Evolutionary conservation across 352 stramenopile species (phyloP).

Genomic region (Phytopythium mirpurense): DNA sequence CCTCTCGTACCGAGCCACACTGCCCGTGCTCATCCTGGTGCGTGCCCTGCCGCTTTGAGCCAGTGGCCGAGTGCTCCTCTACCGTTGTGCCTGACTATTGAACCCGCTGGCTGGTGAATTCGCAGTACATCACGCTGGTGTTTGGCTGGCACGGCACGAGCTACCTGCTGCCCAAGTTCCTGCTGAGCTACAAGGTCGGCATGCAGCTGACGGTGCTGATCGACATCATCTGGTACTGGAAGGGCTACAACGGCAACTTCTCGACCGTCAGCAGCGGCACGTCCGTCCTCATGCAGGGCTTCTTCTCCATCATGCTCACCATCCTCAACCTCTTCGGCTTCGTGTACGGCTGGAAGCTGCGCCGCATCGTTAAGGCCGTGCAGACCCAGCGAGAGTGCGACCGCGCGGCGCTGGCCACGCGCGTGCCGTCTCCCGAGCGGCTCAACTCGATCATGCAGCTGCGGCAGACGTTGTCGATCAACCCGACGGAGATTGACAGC

Average conservation of each 20-base stretch:
- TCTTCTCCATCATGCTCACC: constrained; percentile 79
- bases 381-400: constrained; percentile 78
- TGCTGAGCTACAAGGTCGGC: constrained; percentile 87
- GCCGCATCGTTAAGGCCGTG: constrained; percentile 81
- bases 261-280: constrained; percentile 71
- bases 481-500: constrained; percentile 41
- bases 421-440: constrained; percentile 53
- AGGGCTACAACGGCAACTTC: constrained; percentile 86
- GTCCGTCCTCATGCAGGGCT: constrained; percentile 80
- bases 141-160: constrained; percentile 87
- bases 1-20: constrained; percentile 74
- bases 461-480: constrained; percentile 53
- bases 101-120: too few relatives aligned
- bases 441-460: constrained; percentile 37
- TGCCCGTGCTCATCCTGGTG: constrained; percentile 80
- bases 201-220: constrained; percentile 84
- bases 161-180: constrained; percentile 79
- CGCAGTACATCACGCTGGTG: constrained; percentile 82
- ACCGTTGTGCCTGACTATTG: too few relatives aligned
- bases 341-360: constrained; percentile 85
- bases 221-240: constrained; percentile 84
- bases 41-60: constrained; percentile 7
- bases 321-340: constrained; percentile 74
- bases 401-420: constrained; percentile 69
- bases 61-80: too few relatives aligned